Conservation (phyloP, 1,284 basidiomycete species). For the Pterula multifida region DNA sequence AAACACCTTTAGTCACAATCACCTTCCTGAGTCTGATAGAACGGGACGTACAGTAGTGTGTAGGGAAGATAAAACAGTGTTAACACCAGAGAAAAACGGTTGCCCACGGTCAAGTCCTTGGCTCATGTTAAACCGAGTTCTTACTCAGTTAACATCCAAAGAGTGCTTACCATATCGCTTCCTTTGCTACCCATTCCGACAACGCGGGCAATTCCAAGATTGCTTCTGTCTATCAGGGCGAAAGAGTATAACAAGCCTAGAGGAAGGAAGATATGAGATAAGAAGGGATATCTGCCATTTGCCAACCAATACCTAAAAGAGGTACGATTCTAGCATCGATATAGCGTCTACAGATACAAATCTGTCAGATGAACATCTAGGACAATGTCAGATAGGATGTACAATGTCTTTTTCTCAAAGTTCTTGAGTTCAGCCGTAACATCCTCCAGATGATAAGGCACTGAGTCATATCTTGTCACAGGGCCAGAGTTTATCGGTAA, state of each 20-base stretch:
- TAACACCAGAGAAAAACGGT: neutral
- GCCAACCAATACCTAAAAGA: neutral
- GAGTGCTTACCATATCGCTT: neutral
- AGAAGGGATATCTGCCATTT: neutral
- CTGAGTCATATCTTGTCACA: neutral
- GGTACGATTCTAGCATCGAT: constrained; percentile 1
- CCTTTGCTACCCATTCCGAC: constrained; percentile 1
- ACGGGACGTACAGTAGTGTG: constrained; percentile 1
- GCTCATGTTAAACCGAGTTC: neutral
- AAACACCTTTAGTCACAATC: constrained; percentile 8
- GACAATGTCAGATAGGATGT: neutral
- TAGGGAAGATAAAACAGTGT: neutral
- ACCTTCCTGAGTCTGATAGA: neutral
- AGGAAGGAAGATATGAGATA: neutral
- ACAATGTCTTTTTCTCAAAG: neutral
- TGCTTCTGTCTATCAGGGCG: constrained; percentile 3
- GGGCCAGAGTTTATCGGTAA: neutral
- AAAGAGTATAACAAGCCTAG: neutral
- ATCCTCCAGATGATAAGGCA: neutral
- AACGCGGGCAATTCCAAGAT: constrained; percentile 1
- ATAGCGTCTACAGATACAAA: neutral
- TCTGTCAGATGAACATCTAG: neutral
- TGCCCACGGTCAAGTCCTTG: neutral
- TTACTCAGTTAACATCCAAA: neutral
- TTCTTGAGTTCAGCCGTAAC: neutral